Conservation (phyloP, 352 stramenopile genomes). For the Pseudoperonospora humuli region DNA sequence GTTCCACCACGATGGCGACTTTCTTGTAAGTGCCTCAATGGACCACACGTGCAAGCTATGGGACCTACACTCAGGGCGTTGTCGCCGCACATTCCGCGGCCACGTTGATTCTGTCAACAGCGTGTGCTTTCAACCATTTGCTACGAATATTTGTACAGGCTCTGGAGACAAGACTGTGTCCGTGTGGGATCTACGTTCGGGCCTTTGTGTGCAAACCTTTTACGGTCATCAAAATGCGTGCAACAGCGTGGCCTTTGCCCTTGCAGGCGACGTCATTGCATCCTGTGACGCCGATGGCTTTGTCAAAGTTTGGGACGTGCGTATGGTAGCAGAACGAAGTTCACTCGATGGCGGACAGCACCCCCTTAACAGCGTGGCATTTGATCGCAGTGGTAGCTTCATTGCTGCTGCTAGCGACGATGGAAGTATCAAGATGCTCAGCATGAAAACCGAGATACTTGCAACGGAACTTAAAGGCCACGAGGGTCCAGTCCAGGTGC, state of each 20-base stretch:
- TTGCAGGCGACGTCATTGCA: constrained; percentile 84
- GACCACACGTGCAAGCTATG: constrained; percentile 92
- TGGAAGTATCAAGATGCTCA: constrained; percentile 81
- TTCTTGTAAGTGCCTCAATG: constrained; percentile 89
- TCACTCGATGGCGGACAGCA: constrained; percentile 84
- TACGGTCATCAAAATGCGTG: constrained; percentile 93
- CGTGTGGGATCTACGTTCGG: constrained; percentile 91
- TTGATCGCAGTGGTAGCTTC: constrained; percentile 85
- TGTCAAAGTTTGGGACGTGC: constrained; percentile 93
- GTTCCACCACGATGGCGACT: constrained; percentile 91
- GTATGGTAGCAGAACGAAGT: constrained; percentile 88
- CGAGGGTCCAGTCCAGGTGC: constrained; percentile 90
- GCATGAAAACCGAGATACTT: constrained; percentile 60
- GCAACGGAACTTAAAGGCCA: constrained; percentile 83
- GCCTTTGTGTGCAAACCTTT: constrained; percentile 90
- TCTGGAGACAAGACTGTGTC: constrained; percentile 93
- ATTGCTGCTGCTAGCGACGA: constrained; percentile 87
- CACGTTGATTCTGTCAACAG: constrained; percentile 94
- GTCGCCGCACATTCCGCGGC: constrained; percentile 89
- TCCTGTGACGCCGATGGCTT: constrained; percentile 91
- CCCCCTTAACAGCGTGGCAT: constrained; percentile 86
- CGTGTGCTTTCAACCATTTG: constrained; percentile 90
- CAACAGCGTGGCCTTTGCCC: constrained; percentile 85
- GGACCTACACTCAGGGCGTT: too few relatives aligned
- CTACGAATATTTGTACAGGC: constrained; percentile 88